Conservation (phyloP, 2,329 filamentous ascomycete species). For the Tolypocladium ovalisporum region DNA sequence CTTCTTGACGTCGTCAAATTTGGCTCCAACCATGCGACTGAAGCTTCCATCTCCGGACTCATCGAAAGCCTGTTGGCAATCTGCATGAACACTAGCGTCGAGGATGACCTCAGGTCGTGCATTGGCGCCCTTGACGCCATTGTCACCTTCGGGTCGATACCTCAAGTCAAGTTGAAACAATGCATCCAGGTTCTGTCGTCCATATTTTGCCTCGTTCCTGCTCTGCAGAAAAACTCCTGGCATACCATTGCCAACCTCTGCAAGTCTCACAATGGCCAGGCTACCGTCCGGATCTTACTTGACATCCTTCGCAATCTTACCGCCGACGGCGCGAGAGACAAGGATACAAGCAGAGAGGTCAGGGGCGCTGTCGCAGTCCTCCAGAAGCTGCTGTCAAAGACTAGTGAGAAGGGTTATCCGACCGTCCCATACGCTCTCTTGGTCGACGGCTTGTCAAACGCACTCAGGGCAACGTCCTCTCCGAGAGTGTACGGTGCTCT, state of each 20-base stretch:
- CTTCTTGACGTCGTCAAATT: constrained; percentile 63
- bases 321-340: constrained; percentile 32
- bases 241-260: constrained; percentile 59
- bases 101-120: constrained; percentile 55
- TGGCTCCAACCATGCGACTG: constrained; percentile 58
- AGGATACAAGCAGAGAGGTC: constrained; percentile 43
- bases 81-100: constrained; percentile 54
- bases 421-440: constrained; percentile 46
- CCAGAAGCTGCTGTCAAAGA: constrained; percentile 50
- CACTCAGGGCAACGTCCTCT: constrained; percentile 32
- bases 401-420: constrained; percentile 48
- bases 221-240: constrained; percentile 55
- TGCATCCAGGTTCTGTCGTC: constrained; percentile 63
- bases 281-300: constrained; percentile 54
- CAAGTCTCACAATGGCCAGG: constrained; percentile 63
- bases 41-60: constrained; percentile 48
- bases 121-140: constrained; percentile 59
- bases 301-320: constrained; percentile 45
- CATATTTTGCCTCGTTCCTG: constrained; percentile 55
- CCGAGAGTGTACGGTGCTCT: constrained; percentile 34
- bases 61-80: constrained; percentile 54
- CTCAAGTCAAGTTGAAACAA: constrained; percentile 47
- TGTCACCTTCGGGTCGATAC: constrained; percentile 62
- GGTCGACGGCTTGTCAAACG: constrained; percentile 43
- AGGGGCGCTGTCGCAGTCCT: constrained; percentile 53